These are phyloP conservation scores for Aquanectria penicillioides DNA, from an alignment of 2,329 filamentous ascomycete genomes.

Conservation along the genomic window DNA sequence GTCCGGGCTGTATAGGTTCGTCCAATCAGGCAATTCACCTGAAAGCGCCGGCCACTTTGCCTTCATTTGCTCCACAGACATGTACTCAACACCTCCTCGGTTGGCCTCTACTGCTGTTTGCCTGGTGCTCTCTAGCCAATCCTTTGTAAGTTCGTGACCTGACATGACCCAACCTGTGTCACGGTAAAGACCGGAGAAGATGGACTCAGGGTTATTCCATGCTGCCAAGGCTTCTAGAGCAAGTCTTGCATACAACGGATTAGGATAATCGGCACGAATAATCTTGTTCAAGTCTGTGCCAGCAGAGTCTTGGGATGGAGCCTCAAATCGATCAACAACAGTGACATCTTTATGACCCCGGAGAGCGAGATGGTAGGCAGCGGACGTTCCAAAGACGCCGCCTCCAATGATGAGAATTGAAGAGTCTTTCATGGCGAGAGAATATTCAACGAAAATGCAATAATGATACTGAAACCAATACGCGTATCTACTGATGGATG, in stretches of 20 bases:
- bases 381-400: conserved; percentile 46
- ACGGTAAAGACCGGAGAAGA: conserved; percentile 44
- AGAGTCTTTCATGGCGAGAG: conserved; percentile 1
- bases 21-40: conserved; percentile 41
- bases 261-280: conserved; percentile 43
- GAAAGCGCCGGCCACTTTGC: conserved; percentile 43
- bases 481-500: too few species aligned
- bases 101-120: conserved; percentile 36
- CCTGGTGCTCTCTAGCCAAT: conserved; percentile 43
- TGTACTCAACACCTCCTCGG: conserved; percentile 37
- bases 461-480: too few species aligned
- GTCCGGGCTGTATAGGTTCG: conserved; percentile 38
- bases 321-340: conserved; percentile 40
- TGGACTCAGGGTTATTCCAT: conserved; percentile 41
- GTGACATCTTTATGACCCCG: conserved; percentile 34
- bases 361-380: conserved; percentile 41
- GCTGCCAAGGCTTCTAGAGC: conserved; percentile 43
- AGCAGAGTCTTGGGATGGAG: conserved; percentile 38
- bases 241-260: conserved; percentile 42
- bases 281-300: conserved; percentile 46
- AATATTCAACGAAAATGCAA: too few species aligned
- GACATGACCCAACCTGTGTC: conserved; percentile 46
- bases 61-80: conserved; percentile 39
- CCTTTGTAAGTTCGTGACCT: conserved; percentile 39
- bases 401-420: conserved; percentile 24